Evolutionary conservation across 75 land plant species (phyloP), one percentile per base, ranked within the genome.

Genomic region (Isoetes taiwanensis): DNA sequence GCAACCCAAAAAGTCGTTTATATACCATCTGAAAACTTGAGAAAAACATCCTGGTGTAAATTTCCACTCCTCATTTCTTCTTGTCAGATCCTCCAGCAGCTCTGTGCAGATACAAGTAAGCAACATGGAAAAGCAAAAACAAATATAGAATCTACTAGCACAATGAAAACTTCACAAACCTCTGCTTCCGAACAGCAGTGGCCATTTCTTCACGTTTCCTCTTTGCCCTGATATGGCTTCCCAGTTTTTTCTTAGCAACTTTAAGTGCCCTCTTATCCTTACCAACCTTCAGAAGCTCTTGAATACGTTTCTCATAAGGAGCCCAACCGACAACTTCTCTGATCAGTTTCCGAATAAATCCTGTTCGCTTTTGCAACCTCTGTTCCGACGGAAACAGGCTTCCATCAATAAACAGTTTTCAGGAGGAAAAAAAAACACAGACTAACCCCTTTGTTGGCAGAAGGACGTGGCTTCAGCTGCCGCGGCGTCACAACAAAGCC

Each of bases 401-500:
- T n/a, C n/a, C n/a, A n/a, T n/a, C n/a, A n/a, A n/a, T n/a, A n/a
- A n/a, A n/a, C n/a, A n/a, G n/a, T n/a, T n/a, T n/a, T n/a, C n/a
- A n/a, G n/a, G n/a, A n/a, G n/a, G n/a, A n/a, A n/a, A n/a, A n/a
- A n/a, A n/a, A n/a, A n/a, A n/a, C n/a, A n/a, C n/a, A n/a, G n/a
- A n/a, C n/a, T 42, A 64, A 85, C 89, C 66, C 95, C 90, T 56
- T 78, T 85, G 28, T 66, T 59, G 16, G 64, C 71, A 20, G 90
- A 81, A 20, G 95, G 95, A 17, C 86, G 82, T 14, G 79, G 68
- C 28, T 83, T 68, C 28, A 76, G 40, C 41, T 81, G 85, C 34
- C 81, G 75, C 63, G 76, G 78, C 32, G 93, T 89, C 3, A 77
- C 76, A 20, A 82, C 35, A 68, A 85, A 91, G 2, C 95, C 95